phyloP scores from a whole-genome alignment of 2,329 filamentous ascomycete species.

The Metarhizium sp. region DNA sequence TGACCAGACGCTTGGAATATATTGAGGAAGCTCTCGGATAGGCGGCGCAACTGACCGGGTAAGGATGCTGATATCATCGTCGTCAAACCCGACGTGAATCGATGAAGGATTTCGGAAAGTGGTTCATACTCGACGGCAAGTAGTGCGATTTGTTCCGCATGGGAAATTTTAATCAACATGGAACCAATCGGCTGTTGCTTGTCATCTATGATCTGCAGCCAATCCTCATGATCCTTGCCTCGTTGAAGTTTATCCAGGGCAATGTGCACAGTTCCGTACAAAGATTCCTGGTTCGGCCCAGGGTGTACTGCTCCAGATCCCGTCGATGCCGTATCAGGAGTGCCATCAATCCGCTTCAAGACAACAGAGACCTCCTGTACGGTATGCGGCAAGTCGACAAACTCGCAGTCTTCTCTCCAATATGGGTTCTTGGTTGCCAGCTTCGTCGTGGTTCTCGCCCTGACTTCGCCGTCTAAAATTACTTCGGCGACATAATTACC shows the following conservation, averaged over 20 bases:
- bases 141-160: constrained; percentile 85
- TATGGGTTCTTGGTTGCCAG: constrained; percentile 64
- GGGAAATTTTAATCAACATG: constrained; percentile 71
- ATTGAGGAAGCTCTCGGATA: constrained; percentile 82
- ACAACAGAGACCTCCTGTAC: constrained; percentile 62
- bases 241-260: constrained; percentile 69
- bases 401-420: constrained; percentile 76
- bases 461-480: constrained; percentile 68
- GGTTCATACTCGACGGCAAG: constrained; percentile 77
- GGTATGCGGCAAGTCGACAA: constrained; percentile 60
- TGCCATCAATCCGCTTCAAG: constrained; percentile 55
- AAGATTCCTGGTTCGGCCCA: constrained; percentile 29
- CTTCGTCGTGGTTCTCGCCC: constrained; percentile 66
- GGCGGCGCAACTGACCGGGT: constrained; percentile 64
- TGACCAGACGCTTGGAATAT: constrained; percentile 90
- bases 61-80: constrained; percentile 74
- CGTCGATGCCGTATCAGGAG: constrained; percentile 34
- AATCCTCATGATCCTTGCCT: constrained; percentile 73
- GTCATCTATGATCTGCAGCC: constrained; percentile 75
- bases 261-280: constrained; percentile 71
- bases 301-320: constrained; percentile 10
- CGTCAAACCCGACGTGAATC: constrained; percentile 75
- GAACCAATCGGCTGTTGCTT: constrained; percentile 70
- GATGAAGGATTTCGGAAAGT: constrained; percentile 74
- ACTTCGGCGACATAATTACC: constrained; percentile 75